Percentiles rank a stretch among this genome's conserved stretches.
Evolutionary conservation across 1,284 basidiomycete genomes (phyloP).

Genomic region (Cryptococcus deneoformans): DNA sequence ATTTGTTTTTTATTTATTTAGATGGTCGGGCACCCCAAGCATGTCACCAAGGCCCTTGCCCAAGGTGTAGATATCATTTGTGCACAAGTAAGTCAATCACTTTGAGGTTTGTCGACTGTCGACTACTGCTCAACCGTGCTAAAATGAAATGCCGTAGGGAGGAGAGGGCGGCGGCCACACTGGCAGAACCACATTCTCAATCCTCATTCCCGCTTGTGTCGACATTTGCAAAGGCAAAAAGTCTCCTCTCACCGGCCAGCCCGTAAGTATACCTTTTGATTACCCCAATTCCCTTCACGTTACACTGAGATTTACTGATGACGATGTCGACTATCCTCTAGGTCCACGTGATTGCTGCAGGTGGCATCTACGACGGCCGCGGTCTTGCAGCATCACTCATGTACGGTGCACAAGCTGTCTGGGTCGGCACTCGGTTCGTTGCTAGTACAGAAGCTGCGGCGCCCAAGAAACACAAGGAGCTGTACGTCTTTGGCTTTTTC

Average conservation of each 20-base stretch:
- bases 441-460: constrained; percentile 76
- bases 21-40: constrained; percentile 89
- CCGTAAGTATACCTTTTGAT: constrained; percentile 42
- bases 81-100: constrained; percentile 56
- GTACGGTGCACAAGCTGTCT: constrained; percentile 81
- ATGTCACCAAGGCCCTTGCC: constrained; percentile 73
- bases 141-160: constrained; percentile 44
- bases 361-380: constrained; percentile 80
- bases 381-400: constrained; percentile 78
- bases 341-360: constrained; percentile 77
- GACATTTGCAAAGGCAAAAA: constrained; percentile 70
- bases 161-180: constrained; percentile 76
- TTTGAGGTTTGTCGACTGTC: constrained; percentile 2
- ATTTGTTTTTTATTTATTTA: constrained; percentile 20
- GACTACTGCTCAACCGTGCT: neutral
- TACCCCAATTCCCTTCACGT: neutral
- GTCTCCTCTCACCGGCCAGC: constrained; percentile 72
- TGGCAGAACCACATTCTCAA: constrained; percentile 39
- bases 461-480: constrained; percentile 78
- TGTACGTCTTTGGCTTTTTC: constrained; percentile 25
- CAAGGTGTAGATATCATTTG: constrained; percentile 83
- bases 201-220: constrained; percentile 66
- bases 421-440: constrained; percentile 90
- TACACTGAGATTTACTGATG: constrained; percentile 1
- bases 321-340: neutral